Base-by-base conservation (phyloP, 257 asterid species). In the Solanum paucissectum region DNA sequence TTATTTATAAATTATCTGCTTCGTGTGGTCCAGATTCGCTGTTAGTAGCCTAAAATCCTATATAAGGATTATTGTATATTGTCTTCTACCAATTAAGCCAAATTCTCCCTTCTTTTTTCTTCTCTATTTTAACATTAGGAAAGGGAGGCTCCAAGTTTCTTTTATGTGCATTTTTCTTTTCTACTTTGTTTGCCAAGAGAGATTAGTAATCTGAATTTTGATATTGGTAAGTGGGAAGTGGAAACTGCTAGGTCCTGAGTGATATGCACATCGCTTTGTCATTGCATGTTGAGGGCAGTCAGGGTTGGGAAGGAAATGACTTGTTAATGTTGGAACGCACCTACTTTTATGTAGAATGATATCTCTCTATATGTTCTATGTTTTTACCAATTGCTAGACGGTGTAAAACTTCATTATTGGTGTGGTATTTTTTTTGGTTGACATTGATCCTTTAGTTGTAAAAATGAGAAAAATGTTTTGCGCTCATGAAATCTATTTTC, bases 401-500 rank as follows among this genome's bases (percentile, higher is more conserved):
- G 85, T 81, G 68, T 40, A 16, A 16, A 46, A 44, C 40, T 79
- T 79, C 27, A 8, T 79, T 2, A 13, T 79, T 44, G 66, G 40
- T 46, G 38, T 79, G 64, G 5, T 13, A 2, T 27, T 27, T 7
- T 14, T 13, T 27, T 5, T 37, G 9, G 40, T 16, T 79, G 27
- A 27, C 37, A 44, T 46, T 10, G 85, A 44, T 81, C 85, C 84
- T 46, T 44, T 27, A 27, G 85, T 81, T 81, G 27, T 81, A n/a
- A 79, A 44, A 2, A 27, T 5, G 84, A 34, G 36, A 1, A 40
- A 2, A 77, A 27, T 40, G 84, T 25, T 77, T 42, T 42, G 42
- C 60, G 89, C 75, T 88, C 83, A 62, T 68, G 52, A 79, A 8
- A 79, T 23, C 46, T 33, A 69, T 83, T 83, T 29, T 91, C 33